Base-by-base conservation (phyloP, 768 basidiomycete genomes). In the Lactifluus hygrophoroides region DNA sequence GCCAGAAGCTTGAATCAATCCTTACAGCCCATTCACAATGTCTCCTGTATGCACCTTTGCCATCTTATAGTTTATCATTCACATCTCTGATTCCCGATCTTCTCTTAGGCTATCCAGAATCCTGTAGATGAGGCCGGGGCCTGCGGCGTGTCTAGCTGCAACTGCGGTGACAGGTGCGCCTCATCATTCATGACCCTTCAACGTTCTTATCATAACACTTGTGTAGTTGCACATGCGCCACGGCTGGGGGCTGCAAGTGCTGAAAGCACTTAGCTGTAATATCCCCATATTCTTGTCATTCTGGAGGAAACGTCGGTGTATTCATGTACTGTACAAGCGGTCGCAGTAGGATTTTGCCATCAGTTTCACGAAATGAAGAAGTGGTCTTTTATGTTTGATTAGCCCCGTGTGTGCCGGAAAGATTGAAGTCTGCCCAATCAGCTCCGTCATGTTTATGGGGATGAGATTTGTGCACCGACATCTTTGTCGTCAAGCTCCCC, bases 171-270 rank as follows among this genome's bases (percentile, higher is more conserved):
- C 14, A 70, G 48, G 83, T 82, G 58, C 57, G 71, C 67, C 0
- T 49, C 34, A 0, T 46, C 37, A 38, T 21, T 3, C 8, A 17
- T n/a, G 11, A 3, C 6, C 9, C 21, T 10, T 3, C 16, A 14
- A 25, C 10, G 13, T 27, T 21, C 28, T 55, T 19, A 37, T 60
- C 3, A 44, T 55, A 23, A 44, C 28, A n/a, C 21, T 28, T 23
- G 25, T 44, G 14, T 46, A 85, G 83, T 60, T 86, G 84, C 75
- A 57, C 61, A 27, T 85, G 84, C 78, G n/a, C n/a, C n/a, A 77
- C 79, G 72, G 67, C 80, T 51, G 80, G 77, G 53, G 77, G 79
- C 61, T 85, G 83, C 83, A 84, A 84, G 72, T 86, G 82, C 76
- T 82, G 69, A 78, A 62, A 59, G 57, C 1, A 19, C 14, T 35